Base-by-base conservation (phyloP, 2,329 filamentous ascomycete species). In the Neonectria faginata region DNA sequence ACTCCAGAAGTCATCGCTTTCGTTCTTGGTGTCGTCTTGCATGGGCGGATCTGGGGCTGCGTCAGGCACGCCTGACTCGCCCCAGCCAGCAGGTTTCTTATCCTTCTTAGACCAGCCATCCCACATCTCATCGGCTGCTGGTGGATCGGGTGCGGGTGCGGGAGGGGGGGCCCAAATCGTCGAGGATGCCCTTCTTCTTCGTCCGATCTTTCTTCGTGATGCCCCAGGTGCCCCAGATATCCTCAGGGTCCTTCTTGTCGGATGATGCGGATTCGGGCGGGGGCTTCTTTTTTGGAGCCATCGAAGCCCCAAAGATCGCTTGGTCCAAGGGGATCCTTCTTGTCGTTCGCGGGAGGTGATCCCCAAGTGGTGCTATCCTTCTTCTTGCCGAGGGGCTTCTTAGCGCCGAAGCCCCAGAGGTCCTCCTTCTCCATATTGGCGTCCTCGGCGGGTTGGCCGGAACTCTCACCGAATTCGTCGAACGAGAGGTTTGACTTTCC, bases 401-500 rank as follows among this genome's bases (percentile, higher is more conserved):
- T 69, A 9, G 69, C 45, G 20, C 71, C 65, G 47, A 79, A 77
- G 27, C 74, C 75, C 65, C 77, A 74, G 27, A 68, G 75, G 18
- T 77, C 78, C 2, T 76, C 73, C 45, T 75, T 74, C 16, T 67
- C 71, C 53, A 39, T 39, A 79, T 77, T 48, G 79, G 78, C 57
- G 79, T 79, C 67, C 55, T 79, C 78, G 42, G n/a, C 56, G 33
- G 70, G 62, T 55, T 79, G 79, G 27, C 80, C 80, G 47, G 81
- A 77, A n/a, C 58, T 36, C 12, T 80, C 80, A 59, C 80, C 84
- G 22, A 84, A 71, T n/a, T 76, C 72, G 22, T 83, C 84, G 64
- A 88, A 87, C n/a, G 79, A 76, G 61, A 85, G 80, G 5, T 74
- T 76, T 1, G 79, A 75, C 54, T 80, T 83, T 33, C 72, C 79